These are phyloP conservation scores for Tetrapisispora phaffii DNA, from an alignment of 805 yeast genomes.

Conservation along the genomic window DNA sequence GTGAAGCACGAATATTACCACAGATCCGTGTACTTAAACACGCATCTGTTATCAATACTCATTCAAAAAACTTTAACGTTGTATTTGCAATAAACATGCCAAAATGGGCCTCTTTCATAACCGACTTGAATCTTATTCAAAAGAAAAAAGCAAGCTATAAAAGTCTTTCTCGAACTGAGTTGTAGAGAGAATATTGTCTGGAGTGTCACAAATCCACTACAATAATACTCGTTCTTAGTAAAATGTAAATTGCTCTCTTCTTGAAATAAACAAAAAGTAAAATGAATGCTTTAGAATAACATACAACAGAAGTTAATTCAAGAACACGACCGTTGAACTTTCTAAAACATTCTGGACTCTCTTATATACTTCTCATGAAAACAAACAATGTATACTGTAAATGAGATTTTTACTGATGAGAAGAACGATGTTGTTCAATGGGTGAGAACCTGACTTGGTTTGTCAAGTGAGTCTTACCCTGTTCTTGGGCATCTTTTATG, in stretches of 20 bases:
- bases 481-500: too few relatives aligned
- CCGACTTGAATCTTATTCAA: not conserved
- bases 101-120: conserved; percentile 1
- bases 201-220: conserved; percentile 30
- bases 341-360: too few relatives aligned
- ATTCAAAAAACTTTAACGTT: not conserved
- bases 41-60: not conserved
- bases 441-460: too few relatives aligned
- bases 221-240: conserved; percentile 31
- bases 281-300: too few relatives aligned
- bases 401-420: too few relatives aligned
- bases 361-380: too few relatives aligned
- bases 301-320: too few relatives aligned
- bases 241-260: conserved; percentile 23
- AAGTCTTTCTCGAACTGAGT: conserved; percentile 28
- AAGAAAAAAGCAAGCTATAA: not conserved
- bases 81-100: conserved; percentile 1
- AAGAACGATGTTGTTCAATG: too few relatives aligned
- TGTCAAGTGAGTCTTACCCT: too few relatives aligned
- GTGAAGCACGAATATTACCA: conserved; percentile 17
- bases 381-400: too few relatives aligned
- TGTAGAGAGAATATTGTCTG: conserved; percentile 32
- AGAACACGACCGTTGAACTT: too few relatives aligned
- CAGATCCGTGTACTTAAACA: conserved; percentile 9
- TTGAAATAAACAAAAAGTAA: conserved; percentile 2